These are phyloP conservation scores for Curvularia hawaiiensis DNA, from an alignment of 2,329 filamentous ascomycete species.

Conservation along the genomic window DNA sequence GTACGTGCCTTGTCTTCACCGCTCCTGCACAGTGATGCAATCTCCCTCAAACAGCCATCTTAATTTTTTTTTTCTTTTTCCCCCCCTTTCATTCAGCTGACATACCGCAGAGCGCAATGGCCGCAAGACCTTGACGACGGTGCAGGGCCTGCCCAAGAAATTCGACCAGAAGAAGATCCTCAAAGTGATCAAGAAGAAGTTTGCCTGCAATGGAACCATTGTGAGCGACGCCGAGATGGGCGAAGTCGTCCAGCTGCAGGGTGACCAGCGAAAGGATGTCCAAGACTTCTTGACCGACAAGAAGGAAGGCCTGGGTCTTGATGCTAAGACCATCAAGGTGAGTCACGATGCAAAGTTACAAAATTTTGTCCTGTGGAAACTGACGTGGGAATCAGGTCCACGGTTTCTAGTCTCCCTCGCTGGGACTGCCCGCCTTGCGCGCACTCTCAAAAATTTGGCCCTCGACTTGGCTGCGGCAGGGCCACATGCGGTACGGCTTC, in stretches of 20 bases:
- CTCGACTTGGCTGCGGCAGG: slow-evolving; percentile 1
- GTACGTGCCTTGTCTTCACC: slow-evolving; percentile 57
- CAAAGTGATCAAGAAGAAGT: slow-evolving; percentile 99
- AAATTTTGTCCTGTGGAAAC: slow-evolving; percentile 2
- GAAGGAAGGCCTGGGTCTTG: slow-evolving; percentile 90
- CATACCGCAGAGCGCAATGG: slow-evolving; percentile 89
- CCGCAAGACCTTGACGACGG: slow-evolving; percentile 99
- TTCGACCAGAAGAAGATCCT: slow-evolving; percentile 99
- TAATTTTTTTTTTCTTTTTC: background rate
- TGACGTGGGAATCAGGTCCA: slow-evolving; percentile 33
- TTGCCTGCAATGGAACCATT: slow-evolving; percentile 99
- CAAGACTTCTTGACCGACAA: slow-evolving; percentile 97
- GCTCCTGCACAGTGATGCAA: slow-evolving; percentile 5
- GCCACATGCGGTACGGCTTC: slow-evolving; percentile 6
- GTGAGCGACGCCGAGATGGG: slow-evolving; percentile 96
- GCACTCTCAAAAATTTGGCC: background rate
- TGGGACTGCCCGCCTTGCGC: background rate
- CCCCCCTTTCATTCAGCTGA: slow-evolving; percentile 46
- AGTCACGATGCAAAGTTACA: slow-evolving; percentile 10
- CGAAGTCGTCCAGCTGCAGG: slow-evolving; percentile 99
- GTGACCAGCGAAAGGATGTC: slow-evolving; percentile 98
- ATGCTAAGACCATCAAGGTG: slow-evolving; percentile 97
- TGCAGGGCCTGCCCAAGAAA: slow-evolving; percentile 98
- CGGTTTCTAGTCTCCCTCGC: slow-evolving; percentile 37
- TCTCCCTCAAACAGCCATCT: background rate